Evolutionary conservation across 345 rosid genomes (phyloP).

Genomic region (Eucalyptus cloeziana): DNA sequence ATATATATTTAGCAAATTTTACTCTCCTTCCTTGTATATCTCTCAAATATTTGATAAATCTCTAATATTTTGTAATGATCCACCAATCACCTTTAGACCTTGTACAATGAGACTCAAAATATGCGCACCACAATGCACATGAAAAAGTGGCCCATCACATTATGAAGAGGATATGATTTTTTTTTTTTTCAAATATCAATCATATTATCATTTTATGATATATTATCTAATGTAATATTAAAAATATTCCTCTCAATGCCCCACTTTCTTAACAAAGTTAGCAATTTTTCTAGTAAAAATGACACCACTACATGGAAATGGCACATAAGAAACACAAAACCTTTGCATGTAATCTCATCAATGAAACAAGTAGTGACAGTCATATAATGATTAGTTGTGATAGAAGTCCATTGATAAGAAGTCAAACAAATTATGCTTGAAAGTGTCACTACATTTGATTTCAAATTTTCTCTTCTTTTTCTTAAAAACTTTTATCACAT

Average conservation of each 20-base stretch:
- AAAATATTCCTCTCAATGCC: neutral
- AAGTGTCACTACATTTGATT: neutral
- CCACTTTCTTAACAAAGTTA: neutral
- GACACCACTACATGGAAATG: neutral
- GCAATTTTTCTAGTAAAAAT: neutral
- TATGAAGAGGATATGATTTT: neutral
- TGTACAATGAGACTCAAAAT: neutral
- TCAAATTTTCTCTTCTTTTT: neutral
- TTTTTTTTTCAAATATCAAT: neutral
- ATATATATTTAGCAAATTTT: no score
- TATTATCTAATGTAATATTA: neutral
- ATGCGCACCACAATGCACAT: no score
- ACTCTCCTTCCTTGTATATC: no score
- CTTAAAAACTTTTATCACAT: neutral
- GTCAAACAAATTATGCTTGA: neutral
- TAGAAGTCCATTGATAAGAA: accelerated
- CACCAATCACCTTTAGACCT: no score
- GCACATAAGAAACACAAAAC: neutral
- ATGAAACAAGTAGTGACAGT: accelerated
- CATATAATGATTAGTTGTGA: neutral
- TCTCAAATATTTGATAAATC: no score
- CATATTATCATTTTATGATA: neutral
- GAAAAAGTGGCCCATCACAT: neutral
- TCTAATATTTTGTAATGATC: no score
- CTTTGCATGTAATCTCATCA: neutral